Conservation (phyloP, 306 rosid genomes). For the Canavalia gladiata region DNA sequence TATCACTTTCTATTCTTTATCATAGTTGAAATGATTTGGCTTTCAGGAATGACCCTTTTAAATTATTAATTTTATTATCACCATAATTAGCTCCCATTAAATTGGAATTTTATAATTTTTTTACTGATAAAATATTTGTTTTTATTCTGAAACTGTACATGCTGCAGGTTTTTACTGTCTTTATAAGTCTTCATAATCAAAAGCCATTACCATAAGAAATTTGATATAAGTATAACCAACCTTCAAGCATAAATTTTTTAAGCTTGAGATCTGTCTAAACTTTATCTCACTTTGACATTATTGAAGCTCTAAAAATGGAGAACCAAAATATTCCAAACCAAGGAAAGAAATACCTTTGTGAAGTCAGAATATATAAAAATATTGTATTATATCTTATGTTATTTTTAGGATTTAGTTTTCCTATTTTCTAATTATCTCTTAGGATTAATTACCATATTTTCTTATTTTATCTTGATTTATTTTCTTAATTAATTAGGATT, state of each 20-base stretch:
- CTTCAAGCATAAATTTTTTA: conserved; percentile 10
- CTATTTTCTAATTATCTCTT: too few relatives aligned
- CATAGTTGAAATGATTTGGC: not conserved
- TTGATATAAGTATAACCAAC: not conserved
- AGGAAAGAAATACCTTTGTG: conserved; percentile 9
- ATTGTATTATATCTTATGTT: too few relatives aligned
- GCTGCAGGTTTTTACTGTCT: not conserved
- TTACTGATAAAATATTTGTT: conserved; percentile 9
- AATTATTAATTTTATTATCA: not conserved
- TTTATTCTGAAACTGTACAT: conserved; percentile 8
- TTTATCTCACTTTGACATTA: conserved; percentile 4
- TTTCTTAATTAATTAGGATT: too few relatives aligned
- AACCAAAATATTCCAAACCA: conserved; percentile 16
- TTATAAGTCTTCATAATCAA: conserved; percentile 6
- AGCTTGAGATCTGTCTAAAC: conserved; percentile 10
- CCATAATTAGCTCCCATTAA: conserved; percentile 6
- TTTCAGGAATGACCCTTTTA: not conserved
- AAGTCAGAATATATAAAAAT: too few relatives aligned
- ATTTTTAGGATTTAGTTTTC: too few relatives aligned
- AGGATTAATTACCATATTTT: too few relatives aligned
- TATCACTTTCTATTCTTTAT: not conserved
- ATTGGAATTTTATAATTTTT: not conserved
- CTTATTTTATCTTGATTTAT: too few relatives aligned
- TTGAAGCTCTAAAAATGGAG: conserved; percentile 16
- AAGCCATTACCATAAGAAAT: not conserved